phyloP scores from a whole-genome alignment of 2,329 filamentous ascomycete species.

The Hypoxylon sp. region DNA sequence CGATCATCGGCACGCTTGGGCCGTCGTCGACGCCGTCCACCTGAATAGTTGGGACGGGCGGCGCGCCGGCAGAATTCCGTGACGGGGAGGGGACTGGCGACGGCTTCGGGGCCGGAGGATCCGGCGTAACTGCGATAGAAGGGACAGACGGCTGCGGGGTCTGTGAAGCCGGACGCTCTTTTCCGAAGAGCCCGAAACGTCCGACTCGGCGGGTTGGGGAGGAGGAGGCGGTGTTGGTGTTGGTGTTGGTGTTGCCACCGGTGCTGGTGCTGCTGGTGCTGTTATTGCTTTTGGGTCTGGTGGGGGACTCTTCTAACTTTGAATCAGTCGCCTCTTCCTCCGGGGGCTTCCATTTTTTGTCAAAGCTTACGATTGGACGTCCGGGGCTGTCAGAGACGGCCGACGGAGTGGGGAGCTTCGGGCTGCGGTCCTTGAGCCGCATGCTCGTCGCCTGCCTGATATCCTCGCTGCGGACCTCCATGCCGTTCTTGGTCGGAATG shows the following conservation, averaged over 20 bases:
- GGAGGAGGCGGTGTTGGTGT: neutral
- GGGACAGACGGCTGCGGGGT: conserved; percentile 56
- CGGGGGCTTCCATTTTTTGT: conserved; percentile 82
- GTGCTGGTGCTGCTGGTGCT: neutral
- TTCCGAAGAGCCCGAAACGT: conserved; percentile 37
- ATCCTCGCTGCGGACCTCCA: conserved; percentile 87
- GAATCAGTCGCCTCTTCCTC: conserved; percentile 79
- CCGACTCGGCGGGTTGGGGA: conserved; percentile 22
- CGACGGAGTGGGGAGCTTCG: conserved; percentile 87
- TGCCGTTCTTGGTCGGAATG: conserved; percentile 76
- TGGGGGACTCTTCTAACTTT: conserved; percentile 67
- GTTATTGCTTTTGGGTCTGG: conserved; percentile 39
- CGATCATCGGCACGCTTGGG: conserved; percentile 65
- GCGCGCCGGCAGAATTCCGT: conserved; percentile 53
- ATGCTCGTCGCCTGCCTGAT: conserved; percentile 93
- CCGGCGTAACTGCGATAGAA: conserved; percentile 68
- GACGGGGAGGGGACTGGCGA: conserved; percentile 37
- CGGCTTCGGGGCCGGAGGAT: conserved; percentile 55
- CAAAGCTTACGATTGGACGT: conserved; percentile 97
- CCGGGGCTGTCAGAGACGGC: conserved; percentile 91
- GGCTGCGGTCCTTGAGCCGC: conserved; percentile 85
- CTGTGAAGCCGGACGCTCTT: conserved; percentile 47
- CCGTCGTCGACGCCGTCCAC: conserved; percentile 58
- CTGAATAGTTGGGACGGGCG: conserved; percentile 59
- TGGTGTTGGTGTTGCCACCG: neutral